Conservation (phyloP, 495 filamentous ascomycete species). For the Tuber magnatum region DNA sequence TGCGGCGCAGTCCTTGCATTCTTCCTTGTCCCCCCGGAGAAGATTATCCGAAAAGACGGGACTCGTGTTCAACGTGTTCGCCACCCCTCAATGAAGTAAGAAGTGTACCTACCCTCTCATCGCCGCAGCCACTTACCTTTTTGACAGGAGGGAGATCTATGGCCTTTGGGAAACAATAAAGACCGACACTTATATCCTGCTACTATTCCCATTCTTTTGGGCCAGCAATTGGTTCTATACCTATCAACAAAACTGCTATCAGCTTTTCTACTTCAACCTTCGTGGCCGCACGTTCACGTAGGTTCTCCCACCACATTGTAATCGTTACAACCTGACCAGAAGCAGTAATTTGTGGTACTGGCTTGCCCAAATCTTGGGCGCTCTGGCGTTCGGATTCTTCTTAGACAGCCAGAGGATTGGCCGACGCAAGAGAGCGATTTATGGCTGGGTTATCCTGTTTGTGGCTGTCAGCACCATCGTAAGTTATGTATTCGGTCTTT, state of each 20-base stretch:
- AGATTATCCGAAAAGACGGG: conserved; percentile 72
- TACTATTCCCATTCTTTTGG: conserved; percentile 84
- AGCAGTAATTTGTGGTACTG: conserved; percentile 77
- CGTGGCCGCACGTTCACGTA: conserved; percentile 63
- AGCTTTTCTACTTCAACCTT: conserved; percentile 66
- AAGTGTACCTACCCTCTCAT: not conserved
- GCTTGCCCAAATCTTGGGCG: conserved; percentile 74
- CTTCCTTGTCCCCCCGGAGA: conserved; percentile 65
- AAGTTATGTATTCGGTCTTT: not conserved
- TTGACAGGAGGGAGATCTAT: conserved; percentile 55
- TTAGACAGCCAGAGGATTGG: conserved; percentile 60
- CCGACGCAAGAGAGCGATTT: conserved; percentile 68
- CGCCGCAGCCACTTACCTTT: conserved; percentile 28
- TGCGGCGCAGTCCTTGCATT: conserved; percentile 65
- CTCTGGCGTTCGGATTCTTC: conserved; percentile 65
- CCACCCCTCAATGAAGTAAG: conserved; percentile 30
- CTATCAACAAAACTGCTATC: conserved; percentile 56
- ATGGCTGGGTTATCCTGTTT: conserved; percentile 58
- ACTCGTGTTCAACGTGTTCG: conserved; percentile 45
- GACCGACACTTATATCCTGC: conserved; percentile 67
- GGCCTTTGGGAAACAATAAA: conserved; percentile 70
- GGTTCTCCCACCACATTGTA: not conserved
- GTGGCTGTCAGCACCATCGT: conserved; percentile 64
- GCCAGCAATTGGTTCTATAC: conserved; percentile 76
- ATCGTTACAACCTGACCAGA: not conserved